Base-by-base conservation (phyloP, 257 asterid genomes). In the Solanum corneliomulleri region DNA sequence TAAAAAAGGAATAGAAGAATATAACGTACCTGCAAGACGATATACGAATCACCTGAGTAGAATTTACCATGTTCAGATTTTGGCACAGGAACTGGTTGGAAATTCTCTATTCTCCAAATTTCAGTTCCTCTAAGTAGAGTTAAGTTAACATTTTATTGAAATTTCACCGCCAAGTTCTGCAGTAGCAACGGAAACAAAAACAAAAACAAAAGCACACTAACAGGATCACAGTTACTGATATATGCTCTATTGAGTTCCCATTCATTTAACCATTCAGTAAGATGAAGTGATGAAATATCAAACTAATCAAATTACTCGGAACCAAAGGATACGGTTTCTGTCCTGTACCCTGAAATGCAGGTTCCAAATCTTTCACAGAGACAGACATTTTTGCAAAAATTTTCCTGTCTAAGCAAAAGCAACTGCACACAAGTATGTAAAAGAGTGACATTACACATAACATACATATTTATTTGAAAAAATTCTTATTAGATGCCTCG, bases 101-200 rank as follows among this genome's bases (percentile, higher is more conserved):
- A 95, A 91, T 94, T 93, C 90, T 96, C 98, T 27, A 96, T 94
- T 92, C 99, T 95, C 99, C 99, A 96, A 58, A 96, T 95, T 87
- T 96, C 99, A n/a, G 93, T 93, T 82, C 99, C 99, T 88, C 99
- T 96, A 74, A 11, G 8, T 39, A 37, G 82, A 16, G 92, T 94
- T 92, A 94, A 91, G 96, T 41, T 0, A 41, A 75, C 16, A 23
- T 21, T 41, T 75, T 12, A 85, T 11, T 11, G 75, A 81, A 41
- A 60, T 14, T 85, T 7, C 83, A 85, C 41, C 42, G 11, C 66
- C 25, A 56, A 56, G 66, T 20, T 7, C 66, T 56, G 25, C 66
- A 56, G 66, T 20, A 56, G 66, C 16, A 15, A 49, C 9, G 9
- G 60, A 49, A 49, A 41, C 44, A 41, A 8, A 41, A 39, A 39